Conservation (phyloP, 2,329 filamentous ascomycete genomes). For the Calonectria henricotiae region DNA sequence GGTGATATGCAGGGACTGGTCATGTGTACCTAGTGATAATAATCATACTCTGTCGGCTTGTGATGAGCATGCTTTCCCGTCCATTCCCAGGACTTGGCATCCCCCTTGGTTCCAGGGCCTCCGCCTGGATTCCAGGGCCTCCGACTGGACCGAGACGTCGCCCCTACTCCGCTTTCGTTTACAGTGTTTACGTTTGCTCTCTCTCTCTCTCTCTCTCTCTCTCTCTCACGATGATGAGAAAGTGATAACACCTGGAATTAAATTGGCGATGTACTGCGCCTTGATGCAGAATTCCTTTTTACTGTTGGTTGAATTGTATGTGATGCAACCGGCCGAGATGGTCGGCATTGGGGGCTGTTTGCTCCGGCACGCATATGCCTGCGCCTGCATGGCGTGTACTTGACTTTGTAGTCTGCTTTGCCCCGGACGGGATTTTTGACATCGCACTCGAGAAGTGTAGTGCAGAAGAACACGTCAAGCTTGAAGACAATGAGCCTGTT, state of each 20-base stretch:
- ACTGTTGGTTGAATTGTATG: conserved; percentile 5
- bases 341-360: conserved; percentile 11
- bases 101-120: conserved; percentile 5
- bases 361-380: conserved; percentile 15
- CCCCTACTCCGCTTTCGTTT: conserved; percentile 27
- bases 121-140: conserved; percentile 10
- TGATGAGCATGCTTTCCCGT: conserved; percentile 6
- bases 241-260: conserved; percentile 6
- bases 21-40: conserved; percentile 12
- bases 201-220: no score
- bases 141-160: conserved; percentile 6
- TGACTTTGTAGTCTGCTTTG: background rate
- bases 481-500: background rate
- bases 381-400: conserved; percentile 20
- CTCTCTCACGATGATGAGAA: background rate
- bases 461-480: background rate
- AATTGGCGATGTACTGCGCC: conserved; percentile 30
- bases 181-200: conserved; percentile 1
- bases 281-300: background rate
- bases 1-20: conserved; percentile 14
- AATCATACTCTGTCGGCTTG: conserved; percentile 11
- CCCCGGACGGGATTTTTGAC: background rate
- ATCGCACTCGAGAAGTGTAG: background rate
- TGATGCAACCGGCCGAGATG: conserved; percentile 12
- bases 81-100: background rate